Base-by-base conservation (phyloP, 78 protist species). In the Blattamonas nauphoetae region DNA sequence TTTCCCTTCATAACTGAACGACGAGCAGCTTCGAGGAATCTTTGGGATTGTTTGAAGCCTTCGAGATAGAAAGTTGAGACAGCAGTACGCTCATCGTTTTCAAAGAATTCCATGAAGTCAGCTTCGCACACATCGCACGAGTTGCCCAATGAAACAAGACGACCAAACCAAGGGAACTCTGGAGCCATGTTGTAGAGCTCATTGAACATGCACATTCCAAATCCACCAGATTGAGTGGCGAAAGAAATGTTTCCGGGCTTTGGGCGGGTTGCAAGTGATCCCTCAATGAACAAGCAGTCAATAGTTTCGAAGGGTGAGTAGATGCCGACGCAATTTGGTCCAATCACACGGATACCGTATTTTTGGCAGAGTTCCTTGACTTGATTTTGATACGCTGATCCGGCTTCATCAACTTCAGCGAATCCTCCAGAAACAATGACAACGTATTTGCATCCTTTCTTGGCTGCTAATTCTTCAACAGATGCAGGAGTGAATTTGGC, bases 301-400 rank as follows among this genome's bases (percentile, higher is more conserved):
- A 86, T 21, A n/a, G 45, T 38, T 42, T 32, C 2, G 1, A 4
- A 3, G 1, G 81, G 85, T 41, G 38, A 21, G 5, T 55, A 86
- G 11, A 86, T n/a, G 45, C 88, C 88, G 41, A 86, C 84, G 88
- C 71, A 42, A 2, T 86, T 86, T 71, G 88, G 88, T 3, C 88
- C 88, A 63, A 86, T 64, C 41, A 86, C 33, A 6, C 38, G 1
- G 80, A 34, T 44, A 86, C 3, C 81, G 1, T 5, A 1, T 2
- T 55, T 45, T 3, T n/a, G 2, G 45, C 32, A 38, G 34, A 44
- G 29, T 5, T 55, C 81, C 1, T 42, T 83, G 43, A 86, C 11
- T 1, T 78, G 5, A 33, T 78, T n/a, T 86, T 86, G 88, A 5
- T 42, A 32, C 1, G 4, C 2, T 36, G 41, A 64, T 42, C 88